phyloP scores from a whole-genome alignment of 75 land plant genomes.

The Cupressus sempervirens region DNA sequence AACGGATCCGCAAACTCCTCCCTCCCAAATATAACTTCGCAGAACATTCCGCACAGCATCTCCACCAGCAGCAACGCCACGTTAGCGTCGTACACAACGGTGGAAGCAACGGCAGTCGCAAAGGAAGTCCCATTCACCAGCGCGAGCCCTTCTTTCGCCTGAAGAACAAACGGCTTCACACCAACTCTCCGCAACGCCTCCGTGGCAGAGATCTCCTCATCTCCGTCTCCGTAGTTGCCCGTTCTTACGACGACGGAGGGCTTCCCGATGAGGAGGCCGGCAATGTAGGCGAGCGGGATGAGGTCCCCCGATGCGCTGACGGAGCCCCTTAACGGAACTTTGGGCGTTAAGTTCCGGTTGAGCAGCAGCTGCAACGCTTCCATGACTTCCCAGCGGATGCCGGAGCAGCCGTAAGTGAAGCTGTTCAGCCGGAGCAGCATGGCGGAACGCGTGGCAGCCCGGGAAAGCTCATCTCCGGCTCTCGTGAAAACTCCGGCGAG shows the following conservation, averaged over 20 bases:
- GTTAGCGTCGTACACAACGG: constrained; percentile 21
- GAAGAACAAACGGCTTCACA: constrained; percentile 10
- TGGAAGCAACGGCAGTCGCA: constrained; percentile 23
- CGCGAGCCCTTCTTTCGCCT: constrained; percentile 26
- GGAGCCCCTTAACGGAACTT: constrained; percentile 25
- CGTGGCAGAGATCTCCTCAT: not conserved
- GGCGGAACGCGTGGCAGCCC: constrained; percentile 20
- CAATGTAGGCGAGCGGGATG: constrained; percentile 32
- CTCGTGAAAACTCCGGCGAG: constrained; percentile 28
- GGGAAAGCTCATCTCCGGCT: constrained; percentile 1
- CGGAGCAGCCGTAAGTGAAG: constrained; percentile 26
- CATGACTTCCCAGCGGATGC: constrained; percentile 29
- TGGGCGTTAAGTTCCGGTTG: constrained; percentile 17
- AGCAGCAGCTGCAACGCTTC: constrained; percentile 13
- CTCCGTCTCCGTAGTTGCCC: not conserved
- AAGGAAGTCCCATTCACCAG: constrained; percentile 36
- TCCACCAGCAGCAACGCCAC: constrained; percentile 21
- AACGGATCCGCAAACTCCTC: constrained; percentile 9
- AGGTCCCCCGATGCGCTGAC: constrained; percentile 30
- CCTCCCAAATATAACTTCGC: constrained; percentile 37
- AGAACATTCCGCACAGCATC: constrained; percentile 24
- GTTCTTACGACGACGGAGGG: constrained; percentile 13
- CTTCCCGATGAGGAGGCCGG: constrained; percentile 32
- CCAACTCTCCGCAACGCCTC: constrained; percentile 22
- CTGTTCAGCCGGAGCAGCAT: constrained; percentile 32